These are phyloP conservation scores for Xerocomus cyaneibrunnescens DNA, from an alignment of 1,284 basidiomycete species.

Conservation along the genomic window DNA sequence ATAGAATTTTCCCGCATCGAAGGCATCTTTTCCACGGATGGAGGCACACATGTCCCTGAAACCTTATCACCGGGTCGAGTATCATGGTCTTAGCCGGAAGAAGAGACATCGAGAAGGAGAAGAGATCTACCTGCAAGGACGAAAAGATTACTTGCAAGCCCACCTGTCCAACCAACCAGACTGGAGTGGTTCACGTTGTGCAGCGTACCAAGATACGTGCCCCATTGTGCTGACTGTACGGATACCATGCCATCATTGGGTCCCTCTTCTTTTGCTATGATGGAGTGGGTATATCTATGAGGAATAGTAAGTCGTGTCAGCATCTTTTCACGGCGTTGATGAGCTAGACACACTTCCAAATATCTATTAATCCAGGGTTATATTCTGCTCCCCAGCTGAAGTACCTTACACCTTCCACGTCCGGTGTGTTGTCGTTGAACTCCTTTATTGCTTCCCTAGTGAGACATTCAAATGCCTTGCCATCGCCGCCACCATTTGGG, in stretches of 20 bases:
- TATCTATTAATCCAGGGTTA: slow-evolving; percentile 84
- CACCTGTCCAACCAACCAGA: slow-evolving; percentile 75
- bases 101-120: not conserved
- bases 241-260: slow-evolving; percentile 92
- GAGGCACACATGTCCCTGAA: slow-evolving; percentile 59
- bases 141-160: slow-evolving; percentile 76
- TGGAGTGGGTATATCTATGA: slow-evolving; percentile 71
- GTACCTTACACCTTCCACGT: slow-evolving; percentile 77
- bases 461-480: slow-evolving; percentile 86
- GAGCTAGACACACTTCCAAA: slow-evolving; percentile 63
- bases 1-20: slow-evolving; percentile 88
- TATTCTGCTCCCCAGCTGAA: slow-evolving; percentile 93
- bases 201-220: slow-evolving; percentile 84
- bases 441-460: slow-evolving; percentile 82
- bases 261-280: slow-evolving; percentile 87
- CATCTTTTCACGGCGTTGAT: not conserved
- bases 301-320: not conserved
- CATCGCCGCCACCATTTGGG: slow-evolving; percentile 82
- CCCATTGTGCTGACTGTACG: slow-evolving; percentile 82
- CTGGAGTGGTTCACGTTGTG: slow-evolving; percentile 91
- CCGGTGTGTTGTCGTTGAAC: slow-evolving; percentile 86
- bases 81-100: not conserved
- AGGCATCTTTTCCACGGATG: slow-evolving; percentile 87
- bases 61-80: slow-evolving; percentile 11
- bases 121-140: slow-evolving; percentile 21